These are phyloP conservation scores for Nigrograna mackinnonii DNA, from an alignment of 2,329 filamentous ascomycete genomes.

Conservation along the genomic window DNA sequence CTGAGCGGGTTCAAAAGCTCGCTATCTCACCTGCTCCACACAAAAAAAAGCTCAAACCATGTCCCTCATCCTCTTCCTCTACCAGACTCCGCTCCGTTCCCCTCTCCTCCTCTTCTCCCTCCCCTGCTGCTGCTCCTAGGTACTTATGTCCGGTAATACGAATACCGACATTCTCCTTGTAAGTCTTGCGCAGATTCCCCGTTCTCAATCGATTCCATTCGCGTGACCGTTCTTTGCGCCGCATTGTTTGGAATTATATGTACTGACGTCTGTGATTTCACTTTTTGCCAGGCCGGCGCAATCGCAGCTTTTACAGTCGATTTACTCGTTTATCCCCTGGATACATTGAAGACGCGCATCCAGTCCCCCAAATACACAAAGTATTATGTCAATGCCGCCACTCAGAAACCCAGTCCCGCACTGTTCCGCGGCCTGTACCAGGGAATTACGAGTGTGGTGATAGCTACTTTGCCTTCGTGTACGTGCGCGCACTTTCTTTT, in stretches of 20 bases:
- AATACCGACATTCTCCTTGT: conserved; percentile 63
- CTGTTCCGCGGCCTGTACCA: conserved; percentile 81
- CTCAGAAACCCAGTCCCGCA: conserved; percentile 57
- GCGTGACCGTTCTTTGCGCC: not conserved
- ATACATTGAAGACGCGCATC: conserved; percentile 85
- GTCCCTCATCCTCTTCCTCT: not conserved
- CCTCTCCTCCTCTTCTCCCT: conserved; percentile 3
- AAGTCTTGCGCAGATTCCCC: conserved; percentile 27
- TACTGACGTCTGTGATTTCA: not conserved
- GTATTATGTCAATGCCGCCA: conserved; percentile 63
- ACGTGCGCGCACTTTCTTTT: conserved; percentile 11
- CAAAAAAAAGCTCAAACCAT: too few species aligned
- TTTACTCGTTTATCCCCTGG: conserved; percentile 81
- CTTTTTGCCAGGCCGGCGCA: conserved; percentile 70
- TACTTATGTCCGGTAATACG: conserved; percentile 43
- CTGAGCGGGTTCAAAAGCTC: not conserved
- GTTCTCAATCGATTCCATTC: not conserved
- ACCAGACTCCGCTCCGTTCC: not conserved
- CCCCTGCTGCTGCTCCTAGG: not conserved
- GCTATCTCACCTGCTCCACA: not conserved
- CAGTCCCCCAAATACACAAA: conserved; percentile 77
- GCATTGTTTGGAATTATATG: not conserved
- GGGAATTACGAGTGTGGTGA: conserved; percentile 80
- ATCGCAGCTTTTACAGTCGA: conserved; percentile 86
- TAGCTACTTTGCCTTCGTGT: conserved; percentile 89